These are phyloP conservation scores for Dothistroma pini DNA, from an alignment of 2,329 filamentous ascomycete genomes.

Conservation along the genomic window DNA sequence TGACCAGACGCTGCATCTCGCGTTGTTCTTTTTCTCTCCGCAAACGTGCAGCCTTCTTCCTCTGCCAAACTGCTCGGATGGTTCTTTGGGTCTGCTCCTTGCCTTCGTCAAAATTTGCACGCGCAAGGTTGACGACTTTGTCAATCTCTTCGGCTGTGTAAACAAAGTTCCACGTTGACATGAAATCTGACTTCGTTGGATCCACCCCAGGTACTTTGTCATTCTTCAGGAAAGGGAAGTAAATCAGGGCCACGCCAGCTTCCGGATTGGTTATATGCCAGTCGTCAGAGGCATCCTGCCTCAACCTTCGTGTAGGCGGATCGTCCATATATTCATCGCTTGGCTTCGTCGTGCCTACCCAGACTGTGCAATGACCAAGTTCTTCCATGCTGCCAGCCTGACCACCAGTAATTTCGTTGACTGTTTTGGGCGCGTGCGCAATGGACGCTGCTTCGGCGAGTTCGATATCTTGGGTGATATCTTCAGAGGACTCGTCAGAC, in stretches of 20 bases:
- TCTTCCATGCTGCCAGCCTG: conserved; percentile 40
- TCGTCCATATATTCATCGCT: conserved; percentile 28
- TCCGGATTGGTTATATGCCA: conserved; percentile 67
- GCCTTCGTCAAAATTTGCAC: conserved; percentile 83
- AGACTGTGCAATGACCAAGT: conserved; percentile 88
- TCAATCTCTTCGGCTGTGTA: conserved; percentile 91
- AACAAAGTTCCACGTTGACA: conserved; percentile 97
- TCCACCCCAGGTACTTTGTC: conserved; percentile 76
- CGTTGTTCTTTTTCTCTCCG: conserved; percentile 45
- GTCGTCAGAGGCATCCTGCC: conserved; percentile 48
- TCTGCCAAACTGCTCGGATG: conserved; percentile 84
- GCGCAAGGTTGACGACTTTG: conserved; percentile 66
- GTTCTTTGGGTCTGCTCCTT: conserved; percentile 72
- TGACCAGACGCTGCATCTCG: conserved; percentile 23
- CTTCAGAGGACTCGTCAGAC: conserved; percentile 49
- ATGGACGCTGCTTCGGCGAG: conserved; percentile 51
- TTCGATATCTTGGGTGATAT: conserved; percentile 57
- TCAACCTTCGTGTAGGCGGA: conserved; percentile 16
- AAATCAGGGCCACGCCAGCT: conserved; percentile 83
- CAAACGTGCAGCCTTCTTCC: conserved; percentile 70
- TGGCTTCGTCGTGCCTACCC: conserved; percentile 83
- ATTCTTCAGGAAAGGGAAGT: conserved; percentile 86
- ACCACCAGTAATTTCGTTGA: conserved; percentile 17
- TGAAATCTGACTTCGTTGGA: conserved; percentile 75
- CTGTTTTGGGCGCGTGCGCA: conserved; percentile 16